Base-by-base conservation (phyloP, 2,329 filamentous ascomycete genomes). In the Aspergillus quadricinctus region DNA sequence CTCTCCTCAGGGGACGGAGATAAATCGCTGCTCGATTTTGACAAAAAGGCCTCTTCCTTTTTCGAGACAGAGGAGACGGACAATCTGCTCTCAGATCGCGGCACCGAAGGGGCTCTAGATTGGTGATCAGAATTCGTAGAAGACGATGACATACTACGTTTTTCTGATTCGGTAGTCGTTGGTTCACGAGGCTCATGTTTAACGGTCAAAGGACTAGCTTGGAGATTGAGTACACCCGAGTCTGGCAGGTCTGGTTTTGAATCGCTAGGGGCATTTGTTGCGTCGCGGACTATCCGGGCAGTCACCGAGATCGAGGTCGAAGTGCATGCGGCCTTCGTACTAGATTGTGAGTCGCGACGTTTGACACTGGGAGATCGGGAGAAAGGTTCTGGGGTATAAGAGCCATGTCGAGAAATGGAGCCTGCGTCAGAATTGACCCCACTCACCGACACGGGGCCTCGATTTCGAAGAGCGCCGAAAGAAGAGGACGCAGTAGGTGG, bases 231-330 rank as follows among this genome's bases (percentile, higher is more conserved):
- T 25, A 62, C 58, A 55, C 63, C 64, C 2, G 69, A 59, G 49
- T 75, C 72, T 4, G 69, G 64, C 7, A 60, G 58, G 41, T 71
- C 65, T 4, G 60, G 10, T 17, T 58, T 66, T 28, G 62, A 55
- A 35, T 72, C 68, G 57, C 57, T 71, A 57, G 58, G 71, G 73
- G 66, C 78, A 76, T 64, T 80, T 78, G 48, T 73, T 68, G 55
- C 78, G 81, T 64, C 88, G 49, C 90, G 85, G 40, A 96, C 78
- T 60, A 96, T 96, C 52, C 88, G 85, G 50, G 92, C 90, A 19
- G 89, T 94, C 10, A 96, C 92, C 48, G 92, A 92, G n/a, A 96
- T 85, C 0, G 90, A 92, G 66, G 92, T 90, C 11, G 70, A 65
- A n/a, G 63, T 62, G 19, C 67, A 68, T 28, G 58, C 53, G 25